phyloP scores from a whole-genome alignment of 345 rosid species.

The Mercurialis annua region DNA sequence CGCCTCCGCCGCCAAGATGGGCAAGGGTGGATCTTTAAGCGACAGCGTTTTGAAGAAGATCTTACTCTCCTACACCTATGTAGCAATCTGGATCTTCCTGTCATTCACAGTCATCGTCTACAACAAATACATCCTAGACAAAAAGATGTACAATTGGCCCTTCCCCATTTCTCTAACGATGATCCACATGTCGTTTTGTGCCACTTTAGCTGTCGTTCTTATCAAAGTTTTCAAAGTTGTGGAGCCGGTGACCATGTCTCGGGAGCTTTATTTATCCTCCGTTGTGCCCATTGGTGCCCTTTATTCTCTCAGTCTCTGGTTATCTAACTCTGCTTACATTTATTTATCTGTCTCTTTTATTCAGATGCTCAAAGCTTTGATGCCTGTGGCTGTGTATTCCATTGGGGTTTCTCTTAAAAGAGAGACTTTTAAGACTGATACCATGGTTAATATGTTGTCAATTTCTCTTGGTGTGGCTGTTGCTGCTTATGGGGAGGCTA shows the following conservation, averaged over 20 bases:
- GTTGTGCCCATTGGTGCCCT: conserved; percentile 93
- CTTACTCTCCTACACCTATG: conserved; percentile 90
- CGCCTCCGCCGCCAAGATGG: conserved; percentile 40
- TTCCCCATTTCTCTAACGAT: conserved; percentile 94
- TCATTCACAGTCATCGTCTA: conserved; percentile 96
- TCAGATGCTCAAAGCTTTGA: conserved; percentile 94
- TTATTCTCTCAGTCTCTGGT: conserved; percentile 88
- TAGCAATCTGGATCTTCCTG: conserved; percentile 95
- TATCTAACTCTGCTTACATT: conserved; percentile 95
- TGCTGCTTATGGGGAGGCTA: conserved; percentile 94
- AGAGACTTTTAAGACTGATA: conserved; percentile 61
- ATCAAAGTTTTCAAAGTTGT: conserved; percentile 88
- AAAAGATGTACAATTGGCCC: conserved; percentile 97
- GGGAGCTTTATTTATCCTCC: conserved; percentile 73
- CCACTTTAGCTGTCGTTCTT: conserved; percentile 76
- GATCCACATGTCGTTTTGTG: conserved; percentile 98
- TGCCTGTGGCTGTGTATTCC: conserved; percentile 97
- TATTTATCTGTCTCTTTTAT: conserved; percentile 93
- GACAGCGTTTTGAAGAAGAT: conserved; percentile 82
- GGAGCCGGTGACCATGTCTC: conserved; percentile 83
- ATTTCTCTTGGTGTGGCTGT: conserved; percentile 87
- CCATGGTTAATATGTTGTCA: conserved; percentile 88
- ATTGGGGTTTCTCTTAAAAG: conserved; percentile 71
- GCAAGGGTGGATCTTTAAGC: conserved; percentile 85
- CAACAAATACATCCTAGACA: conserved; percentile 98